phyloP scores from a whole-genome alignment of 805 yeast species.

The Yarrowia keelungensis region DNA sequence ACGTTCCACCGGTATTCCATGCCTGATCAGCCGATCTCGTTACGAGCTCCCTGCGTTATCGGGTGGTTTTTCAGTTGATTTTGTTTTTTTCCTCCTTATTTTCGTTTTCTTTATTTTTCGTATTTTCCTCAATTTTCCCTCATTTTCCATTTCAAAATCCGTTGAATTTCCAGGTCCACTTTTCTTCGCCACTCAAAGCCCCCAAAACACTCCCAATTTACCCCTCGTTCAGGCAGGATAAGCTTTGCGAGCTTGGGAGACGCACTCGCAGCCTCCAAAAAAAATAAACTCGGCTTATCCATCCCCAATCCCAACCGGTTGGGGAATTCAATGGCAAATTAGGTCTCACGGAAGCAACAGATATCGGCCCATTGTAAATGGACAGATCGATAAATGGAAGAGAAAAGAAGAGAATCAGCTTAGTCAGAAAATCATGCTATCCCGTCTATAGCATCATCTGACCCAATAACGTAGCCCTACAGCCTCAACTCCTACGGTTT shows the following conservation, averaged over 20 bases:
- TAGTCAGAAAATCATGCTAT: too few relatives aligned
- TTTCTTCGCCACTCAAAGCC: neutral
- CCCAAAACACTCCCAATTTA: neutral
- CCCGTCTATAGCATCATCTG: too few relatives aligned
- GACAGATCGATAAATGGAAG: neutral
- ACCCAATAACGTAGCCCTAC: too few relatives aligned
- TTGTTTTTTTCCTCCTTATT: neutral
- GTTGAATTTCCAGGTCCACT: neutral
- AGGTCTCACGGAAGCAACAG: slow-evolving; percentile 24
- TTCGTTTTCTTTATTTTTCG: too few relatives aligned
- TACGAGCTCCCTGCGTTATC: too few relatives aligned
- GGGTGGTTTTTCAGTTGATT: too few relatives aligned
- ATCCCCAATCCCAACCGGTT: slow-evolving; percentile 36
- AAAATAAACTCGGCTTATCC: slow-evolving; percentile 8
- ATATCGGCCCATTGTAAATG: slow-evolving; percentile 11
- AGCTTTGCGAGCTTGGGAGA: neutral
- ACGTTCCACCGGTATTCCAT: too few relatives aligned
- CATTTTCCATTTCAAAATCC: neutral
- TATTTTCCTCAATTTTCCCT: neutral
- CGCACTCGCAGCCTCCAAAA: too few relatives aligned
- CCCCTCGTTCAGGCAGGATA: neutral
- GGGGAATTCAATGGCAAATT: slow-evolving; percentile 23
- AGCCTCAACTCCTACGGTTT: too few relatives aligned
- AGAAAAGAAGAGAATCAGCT: too few relatives aligned
- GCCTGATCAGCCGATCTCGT: too few relatives aligned